A percentile compares a stretch with the other conserved stretches of the same genome.
phyloP scores from a whole-genome alignment of 495 filamentous ascomycete species.

The Aspergillus wentii region DNA sequence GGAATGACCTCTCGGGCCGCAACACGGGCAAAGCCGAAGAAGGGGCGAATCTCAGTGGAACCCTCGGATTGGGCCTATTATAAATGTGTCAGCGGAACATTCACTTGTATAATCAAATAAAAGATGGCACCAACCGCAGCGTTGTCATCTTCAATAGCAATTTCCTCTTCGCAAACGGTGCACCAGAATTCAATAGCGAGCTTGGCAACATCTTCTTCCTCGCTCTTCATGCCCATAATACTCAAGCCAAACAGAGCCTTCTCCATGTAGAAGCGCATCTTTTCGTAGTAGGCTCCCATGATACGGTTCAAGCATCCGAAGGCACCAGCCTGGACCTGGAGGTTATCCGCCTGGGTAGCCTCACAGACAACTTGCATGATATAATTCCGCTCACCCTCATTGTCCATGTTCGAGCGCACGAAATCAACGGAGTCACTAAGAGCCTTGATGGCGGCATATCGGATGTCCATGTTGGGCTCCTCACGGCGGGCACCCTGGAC shows the following conservation, averaged over 20 bases:
- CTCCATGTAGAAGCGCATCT: conserved; percentile 99
- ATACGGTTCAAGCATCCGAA: conserved; percentile 97
- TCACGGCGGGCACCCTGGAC: conserved; percentile 97
- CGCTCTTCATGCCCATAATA: conserved; percentile 97
- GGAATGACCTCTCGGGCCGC: conserved; percentile 91
- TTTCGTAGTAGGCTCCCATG: conserved; percentile 97
- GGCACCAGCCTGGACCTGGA: conserved; percentile 86
- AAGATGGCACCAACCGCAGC: conserved; percentile 54
- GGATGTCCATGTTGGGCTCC: conserved; percentile 84
- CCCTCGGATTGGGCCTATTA: conserved; percentile 60
- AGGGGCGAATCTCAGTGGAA: conserved; percentile 72
- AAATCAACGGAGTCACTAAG: conserved; percentile 98
- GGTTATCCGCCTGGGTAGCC: conserved; percentile 87
- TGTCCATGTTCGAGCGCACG: conserved; percentile 95
- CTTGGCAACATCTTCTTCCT: conserved; percentile 96
- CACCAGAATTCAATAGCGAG: conserved; percentile 99
- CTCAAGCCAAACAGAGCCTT: conserved; percentile 97
- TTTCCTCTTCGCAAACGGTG: conserved; percentile 97
- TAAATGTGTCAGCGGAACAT: conserved; percentile 2
- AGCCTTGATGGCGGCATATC: conserved; percentile 85
- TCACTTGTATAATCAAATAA: not conserved
- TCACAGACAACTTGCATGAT: conserved; percentile 99
- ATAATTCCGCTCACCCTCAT: conserved; percentile 97
- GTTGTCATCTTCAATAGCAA: conserved; percentile 96
- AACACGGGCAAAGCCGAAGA: conserved; percentile 87